Evolutionary conservation across 2,329 filamentous ascomycete species (phyloP), one percentile per base, ranked within the genome.

Genomic region (Pseudogymnoascus sp.): DNA sequence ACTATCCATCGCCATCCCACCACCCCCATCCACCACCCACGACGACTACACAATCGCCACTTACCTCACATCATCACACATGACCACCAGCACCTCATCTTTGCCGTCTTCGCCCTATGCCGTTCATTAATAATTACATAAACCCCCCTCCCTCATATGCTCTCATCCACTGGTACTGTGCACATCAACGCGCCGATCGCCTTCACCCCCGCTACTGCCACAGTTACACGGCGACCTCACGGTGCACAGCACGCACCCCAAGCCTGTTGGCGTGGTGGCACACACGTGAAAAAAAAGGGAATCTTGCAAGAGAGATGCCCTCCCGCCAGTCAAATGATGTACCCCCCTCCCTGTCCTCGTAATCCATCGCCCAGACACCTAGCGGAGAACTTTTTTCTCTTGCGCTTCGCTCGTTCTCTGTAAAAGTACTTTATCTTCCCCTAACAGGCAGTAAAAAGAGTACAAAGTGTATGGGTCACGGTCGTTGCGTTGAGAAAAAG

Each of bases 41-140:
- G 7, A 28, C 43, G 23, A 28, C 43, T 23, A 52, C 45, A 55
- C 45, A 33, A 55, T 55, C 49, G 49, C 49, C 49, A 55, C 49
- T 55, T 55, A 55, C 49, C 49, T 55, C 49, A 55, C 49, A 55
- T 16, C 49, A 33, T 55, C 49, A 21, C 49, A 33, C 49, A 33
- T 55, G 49, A 55, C 49, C 49, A 18, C 28, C 5, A 55, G 49
- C 49, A 55, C 49, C 49, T 55, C 49, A 55, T 55, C n/a, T 55
- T 55, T 55, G 9, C 49, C 49, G 49, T 55, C 49, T 21, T 33
- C 6, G 9, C n/a, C n/a, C 49, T 55, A 18, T 18, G 25, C 49
- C 25, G 14, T 33, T 25, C 28, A 11, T 55, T 14, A 33, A 14
- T 55, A 55, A 55, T 55, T 55, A 55, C 49, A 12, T 55, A 55